Base-by-base conservation (phyloP, 495 filamentous ascomycete genomes). In the Podospora australis region DNA sequence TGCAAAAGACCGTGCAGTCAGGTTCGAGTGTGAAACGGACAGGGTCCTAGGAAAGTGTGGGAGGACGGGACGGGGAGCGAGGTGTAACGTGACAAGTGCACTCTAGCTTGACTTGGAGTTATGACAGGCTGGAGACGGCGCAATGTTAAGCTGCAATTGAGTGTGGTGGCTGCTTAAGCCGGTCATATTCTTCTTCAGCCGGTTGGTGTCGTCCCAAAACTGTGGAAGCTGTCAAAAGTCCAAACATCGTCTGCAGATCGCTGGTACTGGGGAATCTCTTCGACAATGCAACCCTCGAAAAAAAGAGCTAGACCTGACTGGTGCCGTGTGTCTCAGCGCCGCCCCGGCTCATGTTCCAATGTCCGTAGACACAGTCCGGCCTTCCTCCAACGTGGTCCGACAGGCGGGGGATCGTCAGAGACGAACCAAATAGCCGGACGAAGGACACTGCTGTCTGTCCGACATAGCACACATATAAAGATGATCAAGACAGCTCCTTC, bases 351-450 rank as follows among this genome's bases (percentile, higher is more conserved):
- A n/a, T n/a, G n/a, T n/a, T n/a, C 54, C 49, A 58, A 60, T 62
- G 64, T 70, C 66, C 67, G 67, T 40, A 30, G 26, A 45, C 52
- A 19, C 44, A 47, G 48, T 52, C 68, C 70, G 70, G 70, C 62
- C 59, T 70, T 55, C 64, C 70, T 73, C 70, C 70, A 73, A 70
- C 66, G 56, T 59, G 59, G 68, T 73, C 69, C 68, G 69, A 62
- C 49, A 60, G 54, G 48, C 52, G 53, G n/a, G 32, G 19, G 32
- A 26, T 43, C 40, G 13, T 43, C 40, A 20, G 49, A 28, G 40
- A 36, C 29, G 54, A 48, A 36, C 16, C 22, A 47, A 30, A 38
- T 13, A 45, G 23, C 40, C 40, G 40, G 23, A 28, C 7, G 13
- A 16, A n/a, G n/a, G n/a, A n/a, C n/a, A n/a, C n/a, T n/a, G n/a